Base-by-base conservation (phyloP, 106 monocot species). In the Phalaenopsis equestris region DNA sequence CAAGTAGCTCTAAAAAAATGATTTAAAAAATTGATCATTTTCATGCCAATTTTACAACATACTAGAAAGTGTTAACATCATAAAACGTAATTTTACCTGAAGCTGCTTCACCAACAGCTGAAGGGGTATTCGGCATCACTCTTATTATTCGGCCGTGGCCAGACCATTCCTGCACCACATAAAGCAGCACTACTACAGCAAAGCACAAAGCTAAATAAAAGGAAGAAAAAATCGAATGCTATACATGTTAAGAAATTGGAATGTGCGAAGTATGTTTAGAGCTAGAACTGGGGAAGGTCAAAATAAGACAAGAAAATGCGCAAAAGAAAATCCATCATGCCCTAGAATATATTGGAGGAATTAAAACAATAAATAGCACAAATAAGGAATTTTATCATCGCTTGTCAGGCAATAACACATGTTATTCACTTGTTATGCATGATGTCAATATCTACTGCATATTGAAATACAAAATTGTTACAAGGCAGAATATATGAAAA, bases 121-220 rank as follows among this genome's bases (percentile, higher is more conserved):
- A 82, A 86, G 98, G 98, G 38, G 94, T 98, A 86, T 98, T 98
- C 75, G 98, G 98, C 98, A 98, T 98, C 24, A 98, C 98, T 79
- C 98, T 87, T 79, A 98, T 93, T 67, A 98, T 76, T 82, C 98
- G 86, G 57, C 78, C 74, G 56, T 91, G 90, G 78, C 94, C 98
- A 76, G 92, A 88, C 90, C 90, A 94, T 65, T 94, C 94, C 97
- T 97, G 81, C 5, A 73, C 48, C 3, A 86, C 12, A 72, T 14
- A 42, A 10, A 37, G 10, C 4, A 64, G 56, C 42, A 75, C 56
- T 42, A 61, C 36, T 9, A 68, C 48, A 41, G 47, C 41, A 48
- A 41, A 7, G 72, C n/a, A 43, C 43, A 61, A 42, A 73, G 21
- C 75, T 79, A 67, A 36, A 23, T 1, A 8, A 79, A n/a, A 23